Conservation (phyloP, 1,139 yeast genomes). For the Sugiyamaella neomexicana region DNA sequence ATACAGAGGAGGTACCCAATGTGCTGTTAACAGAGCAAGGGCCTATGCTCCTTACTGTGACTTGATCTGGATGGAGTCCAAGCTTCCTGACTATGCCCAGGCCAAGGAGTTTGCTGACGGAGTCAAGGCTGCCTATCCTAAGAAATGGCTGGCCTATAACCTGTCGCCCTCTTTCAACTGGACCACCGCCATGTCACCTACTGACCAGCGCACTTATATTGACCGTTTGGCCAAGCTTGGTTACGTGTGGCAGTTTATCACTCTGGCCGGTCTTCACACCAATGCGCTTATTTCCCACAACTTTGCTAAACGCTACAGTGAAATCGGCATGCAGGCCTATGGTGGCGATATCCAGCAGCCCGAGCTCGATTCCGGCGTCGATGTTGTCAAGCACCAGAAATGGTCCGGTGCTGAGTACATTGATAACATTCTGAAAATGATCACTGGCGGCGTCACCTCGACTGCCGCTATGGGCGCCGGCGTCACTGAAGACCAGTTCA, state of each 20-base stretch:
- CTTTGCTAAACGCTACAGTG: slow-evolving; percentile 75
- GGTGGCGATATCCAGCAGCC: slow-evolving; percentile 84
- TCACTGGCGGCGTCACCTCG: slow-evolving; percentile 91
- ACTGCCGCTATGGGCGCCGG: slow-evolving; percentile 99
- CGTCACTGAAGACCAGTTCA: slow-evolving; percentile 96
- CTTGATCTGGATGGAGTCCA: slow-evolving; percentile 98
- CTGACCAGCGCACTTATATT: slow-evolving; percentile 90
- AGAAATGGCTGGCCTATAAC: slow-evolving; percentile 95
- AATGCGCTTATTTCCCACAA: slow-evolving; percentile 90
- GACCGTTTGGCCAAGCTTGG: slow-evolving; percentile 85
- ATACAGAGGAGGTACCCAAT: slow-evolving; percentile 94
- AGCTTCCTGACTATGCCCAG: slow-evolving; percentile 89
- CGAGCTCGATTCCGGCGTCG: slow-evolving; percentile 88
- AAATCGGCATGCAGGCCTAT: slow-evolving; percentile 93
- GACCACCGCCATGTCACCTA: slow-evolving; percentile 87
- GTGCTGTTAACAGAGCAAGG: slow-evolving; percentile 96
- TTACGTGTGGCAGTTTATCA: slow-evolving; percentile 96
- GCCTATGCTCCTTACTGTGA: slow-evolving; percentile 95
- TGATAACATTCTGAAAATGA: slow-evolving; percentile 85
- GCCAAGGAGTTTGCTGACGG: slow-evolving; percentile 95
- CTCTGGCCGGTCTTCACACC: slow-evolving; percentile 96
- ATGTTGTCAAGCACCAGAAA: slow-evolving; percentile 95
- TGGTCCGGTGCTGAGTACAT: slow-evolving; percentile 99
- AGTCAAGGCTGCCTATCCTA: slow-evolving; percentile 75
- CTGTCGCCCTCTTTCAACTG: slow-evolving; percentile 97